Evolutionary conservation across 2,329 filamentous ascomycete species (phyloP), one percentile per base, ranked within the genome.

Genomic region (Verticillium dahliae): DNA sequence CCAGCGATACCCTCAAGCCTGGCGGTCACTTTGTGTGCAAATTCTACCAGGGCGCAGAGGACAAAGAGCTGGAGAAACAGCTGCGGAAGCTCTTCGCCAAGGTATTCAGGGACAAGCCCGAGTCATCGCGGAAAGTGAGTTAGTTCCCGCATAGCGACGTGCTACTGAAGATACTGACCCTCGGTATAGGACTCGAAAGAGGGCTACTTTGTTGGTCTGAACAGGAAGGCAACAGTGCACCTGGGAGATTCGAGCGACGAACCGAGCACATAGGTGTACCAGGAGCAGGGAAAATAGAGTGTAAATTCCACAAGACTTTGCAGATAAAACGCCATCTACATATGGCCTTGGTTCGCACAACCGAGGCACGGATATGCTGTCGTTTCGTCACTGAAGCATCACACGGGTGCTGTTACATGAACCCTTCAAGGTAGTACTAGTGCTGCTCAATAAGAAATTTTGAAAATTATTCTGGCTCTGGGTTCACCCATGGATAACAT

Each of bases 21-120:
- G 92, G 91, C 22, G 95, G 96, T 1, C 90, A 96, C 73, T 97
- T 99, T 69, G 84, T 99, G 55, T 97, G 94, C 83, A 99, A 99
- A 75, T 99, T 96, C 75, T 99, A 98, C 74, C 91, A 96, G 73
- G 95, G 95, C 3, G 74, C 82, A 5, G 93, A 97, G 74, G 94
- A 98, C 70, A 93, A 90, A 75, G 80, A 78, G 1, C 76, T 99
- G 11, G 92, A 97, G 77, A 80, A 76, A 64, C 85, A 85, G 67
- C 79, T 99, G 50, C 91, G 85, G 72, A 85, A 82, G 57, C 78
- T 97, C 68, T 99, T 99, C 72, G 77, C 80, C 18, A 90, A 85
- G 67, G 95, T 99, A 1, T 81, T 90, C 69, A 83, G 93, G 63
- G 90, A 96, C 73, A 99, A 99, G 75, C 95, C 96, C 1, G 90